A percentile compares a stretch with the other conserved stretches of the same genome.
These are phyloP conservation scores for Euphorbia peplus DNA, from an alignment of 345 rosid genomes.

Conservation along the genomic window DNA sequence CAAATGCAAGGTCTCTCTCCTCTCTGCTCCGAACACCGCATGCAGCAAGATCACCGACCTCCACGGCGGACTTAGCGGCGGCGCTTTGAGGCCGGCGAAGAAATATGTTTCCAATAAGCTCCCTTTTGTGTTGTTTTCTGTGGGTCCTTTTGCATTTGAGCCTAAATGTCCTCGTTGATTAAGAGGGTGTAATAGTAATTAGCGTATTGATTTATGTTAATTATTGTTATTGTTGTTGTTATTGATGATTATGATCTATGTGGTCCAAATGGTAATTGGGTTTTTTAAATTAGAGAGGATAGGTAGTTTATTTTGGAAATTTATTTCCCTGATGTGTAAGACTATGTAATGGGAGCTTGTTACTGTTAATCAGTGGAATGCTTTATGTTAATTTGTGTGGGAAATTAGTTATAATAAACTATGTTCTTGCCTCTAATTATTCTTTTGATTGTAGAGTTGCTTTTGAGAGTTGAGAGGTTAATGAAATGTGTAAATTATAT, in stretches of 20 bases:
- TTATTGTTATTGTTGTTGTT: no score
- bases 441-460: no score
- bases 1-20: slow-evolving; percentile 58
- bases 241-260: not conserved
- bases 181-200: no score
- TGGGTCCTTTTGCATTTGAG: slow-evolving; percentile 82
- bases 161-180: slow-evolving; percentile 54
- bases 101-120: slow-evolving; percentile 27
- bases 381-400: slow-evolving; percentile 9
- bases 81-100: slow-evolving; percentile 45
- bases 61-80: slow-evolving; percentile 60
- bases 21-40: slow-evolving; percentile 38
- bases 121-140: slow-evolving; percentile 47
- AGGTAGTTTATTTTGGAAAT: not conserved
- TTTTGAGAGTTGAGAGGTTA: no score
- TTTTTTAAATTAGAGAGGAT: no score
- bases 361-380: not conserved
- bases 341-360: not conserved
- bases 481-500: no score
- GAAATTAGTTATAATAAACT: slow-evolving; percentile 14
- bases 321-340: not conserved
- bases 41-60: slow-evolving; percentile 50
- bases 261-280: not conserved
- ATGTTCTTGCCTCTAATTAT: not conserved
- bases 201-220: not conserved